Base-by-base conservation (phyloP, 2,329 filamentous ascomycete species). In the Alternaria sp. region DNA sequence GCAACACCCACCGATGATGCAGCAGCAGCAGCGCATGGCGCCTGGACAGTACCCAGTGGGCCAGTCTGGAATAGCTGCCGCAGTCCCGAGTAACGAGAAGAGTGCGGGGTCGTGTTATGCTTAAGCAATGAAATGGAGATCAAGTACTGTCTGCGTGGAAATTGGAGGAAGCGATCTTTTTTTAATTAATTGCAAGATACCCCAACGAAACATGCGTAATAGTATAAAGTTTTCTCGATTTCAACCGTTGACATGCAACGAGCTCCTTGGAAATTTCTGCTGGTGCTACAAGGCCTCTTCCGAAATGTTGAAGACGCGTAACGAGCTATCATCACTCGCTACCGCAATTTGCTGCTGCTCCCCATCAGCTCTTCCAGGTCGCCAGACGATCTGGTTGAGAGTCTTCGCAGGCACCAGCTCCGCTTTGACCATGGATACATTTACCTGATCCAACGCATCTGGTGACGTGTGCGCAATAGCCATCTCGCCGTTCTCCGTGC, bases 311-410 rank as follows among this genome's bases (percentile, higher is more conserved):
- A 68, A 77, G 1, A 81, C 69, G 31, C 79, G 69, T 13, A 80
- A 61, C 4, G 77, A 79, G 4, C 63, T 72, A 66, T 81, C 79
- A 50, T 81, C 79, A 51, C 78, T 80, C 14, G 74, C 77, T 8
- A 78, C 74, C 4, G 78, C 78, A 54, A 81, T 65, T 57, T 79
- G 72, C 41, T 66, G 64, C 41, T 52, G 34, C 6, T 42, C 58
- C 7, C 52, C 60, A 5, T 45, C 37, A 1, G 26, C 37, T 11
- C 42, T 50, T 0, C 48, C 54, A 0, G 76, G 72, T 41, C 75
- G 71, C 76, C 76, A 78, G 5, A 59, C 67, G 42, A 78, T 62
- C 60, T 72, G 70, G 37, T 73, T 77, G 34, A 78, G 62, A 0
- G 70, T 66, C 51, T 72, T 74, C 5, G 68, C 64, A 2, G 76